Percentiles rank a stretch among this genome's conserved stretches.
Evolutionary conservation across 768 basidiomycete genomes (phyloP).

Genomic region (Nidularia pulvinata): DNA sequence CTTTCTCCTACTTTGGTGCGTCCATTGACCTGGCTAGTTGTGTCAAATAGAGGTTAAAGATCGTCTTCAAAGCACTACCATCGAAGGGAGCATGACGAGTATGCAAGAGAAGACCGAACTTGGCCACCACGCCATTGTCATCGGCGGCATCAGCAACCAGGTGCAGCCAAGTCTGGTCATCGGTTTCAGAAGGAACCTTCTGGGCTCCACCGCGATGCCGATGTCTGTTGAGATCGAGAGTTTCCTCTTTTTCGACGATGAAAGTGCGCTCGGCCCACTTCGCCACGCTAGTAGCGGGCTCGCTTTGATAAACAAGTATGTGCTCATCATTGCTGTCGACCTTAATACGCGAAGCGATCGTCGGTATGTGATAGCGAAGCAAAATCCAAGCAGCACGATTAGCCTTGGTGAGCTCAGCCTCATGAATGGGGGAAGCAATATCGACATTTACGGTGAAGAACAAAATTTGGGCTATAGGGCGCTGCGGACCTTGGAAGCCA

Average conservation of each 20-base stretch:
- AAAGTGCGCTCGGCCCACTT: background rate
- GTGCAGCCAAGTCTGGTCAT: background rate
- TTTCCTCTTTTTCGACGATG: background rate
- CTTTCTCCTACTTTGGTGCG: too few relatives aligned
- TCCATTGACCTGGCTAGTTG: background rate
- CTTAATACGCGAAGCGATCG: background rate
- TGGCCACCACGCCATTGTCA: background rate
- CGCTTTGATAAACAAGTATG: background rate
- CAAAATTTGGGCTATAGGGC: too few relatives aligned
- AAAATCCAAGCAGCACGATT: background rate
- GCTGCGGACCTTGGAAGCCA: too few relatives aligned
- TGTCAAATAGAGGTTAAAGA: background rate
- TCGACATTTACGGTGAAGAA: too few relatives aligned
- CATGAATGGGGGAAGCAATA: too few relatives aligned
- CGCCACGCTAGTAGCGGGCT: background rate
- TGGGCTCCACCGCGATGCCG: background rate
- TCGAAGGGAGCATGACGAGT: background rate
- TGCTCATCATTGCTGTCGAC: background rate
- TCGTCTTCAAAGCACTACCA: background rate
- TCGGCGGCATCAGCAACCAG: background rate
- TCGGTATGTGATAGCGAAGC: background rate
- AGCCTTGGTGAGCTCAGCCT: background rate
- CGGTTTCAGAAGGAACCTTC: background rate
- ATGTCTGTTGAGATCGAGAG: background rate
- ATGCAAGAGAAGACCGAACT: background rate